Percentiles rank a stretch among this genome's conserved stretches.
Evolutionary conservation across 1,284 basidiomycete species (phyloP).

Genomic region (Volvariella volvacea): DNA sequence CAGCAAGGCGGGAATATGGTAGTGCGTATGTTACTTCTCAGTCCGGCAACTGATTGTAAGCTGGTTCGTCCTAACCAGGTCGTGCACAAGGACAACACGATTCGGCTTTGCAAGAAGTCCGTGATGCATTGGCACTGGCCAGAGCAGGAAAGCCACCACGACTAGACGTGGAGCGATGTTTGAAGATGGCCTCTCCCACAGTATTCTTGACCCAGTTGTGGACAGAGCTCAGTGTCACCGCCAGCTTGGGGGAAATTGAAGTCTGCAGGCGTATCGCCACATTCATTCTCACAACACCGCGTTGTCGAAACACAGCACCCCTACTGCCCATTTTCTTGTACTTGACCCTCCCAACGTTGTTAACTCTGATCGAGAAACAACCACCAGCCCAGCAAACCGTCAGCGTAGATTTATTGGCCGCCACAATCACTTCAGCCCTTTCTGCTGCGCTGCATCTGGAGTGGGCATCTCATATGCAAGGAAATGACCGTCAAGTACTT

Average conservation of each 20-base stretch:
- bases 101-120: conserved; percentile 47
- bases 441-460: conserved; percentile 64
- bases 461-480: conserved; percentile 50
- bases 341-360: conserved; percentile 51
- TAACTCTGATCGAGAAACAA: conserved; percentile 48
- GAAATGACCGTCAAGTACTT: conserved; percentile 38
- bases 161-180: conserved; percentile 57
- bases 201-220: conserved; percentile 59
- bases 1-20: neutral
- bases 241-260: conserved; percentile 51
- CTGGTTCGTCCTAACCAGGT: neutral
- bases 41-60: neutral
- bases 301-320: conserved; percentile 43
- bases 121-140: conserved; percentile 44
- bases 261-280: conserved; percentile 53
- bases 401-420: conserved; percentile 53
- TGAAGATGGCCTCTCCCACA: conserved; percentile 46
- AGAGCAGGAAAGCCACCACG: conserved; percentile 52
- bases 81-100: conserved; percentile 18
- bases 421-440: conserved; percentile 55
- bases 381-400: conserved; percentile 44
- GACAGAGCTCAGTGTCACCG: conserved; percentile 47
- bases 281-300: conserved; percentile 57
- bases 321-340: conserved; percentile 69
- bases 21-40: neutral